Base-by-base conservation (phyloP, 2,329 filamentous ascomycete species). In the Trichoderma hamatum region DNA sequence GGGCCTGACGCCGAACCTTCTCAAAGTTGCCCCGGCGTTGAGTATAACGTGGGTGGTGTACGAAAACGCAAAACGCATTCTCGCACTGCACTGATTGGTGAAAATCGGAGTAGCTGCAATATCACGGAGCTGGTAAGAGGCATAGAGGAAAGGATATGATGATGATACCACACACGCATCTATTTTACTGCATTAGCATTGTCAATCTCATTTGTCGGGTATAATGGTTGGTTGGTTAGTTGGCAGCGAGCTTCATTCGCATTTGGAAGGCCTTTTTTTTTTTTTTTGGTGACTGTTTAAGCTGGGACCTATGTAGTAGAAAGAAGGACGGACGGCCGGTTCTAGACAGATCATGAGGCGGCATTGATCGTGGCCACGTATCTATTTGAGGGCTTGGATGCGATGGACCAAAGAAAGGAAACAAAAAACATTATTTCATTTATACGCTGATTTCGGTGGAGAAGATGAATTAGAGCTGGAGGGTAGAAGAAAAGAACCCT, bases 11-110 rank as follows among this genome's bases (percentile, higher is more conserved):
- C 96, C 96, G 5, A 99, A 98, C 78, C 84, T 99, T 49, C 85
- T 99, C 74, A 99, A 99, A 83, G 96, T 99, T 43, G 94, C 96
- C 11, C 96, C 96, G 2, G 94, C 96, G 34, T 90, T 99, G 66
- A 97, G 94, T 75, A 98, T 99, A 78, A 94, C 93, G 67, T 97
- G 96, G 84, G 89, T 97, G 75, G 92, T 96, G 70, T 97, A 97
- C 77, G 94, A 97, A 82, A 96, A 96, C 77, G 89, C 92, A 67
- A 97, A 97, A 84, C 88, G 85, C 74, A 78, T 92, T 39, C 83
- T 97, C 73, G 79, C 83, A 16, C 76, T 89, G 74, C 83, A 84
- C 72, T 79, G 70, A 73, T 64, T 52, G 30, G 62, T 39, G 13
- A 36, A 58, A 16, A 55, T 30, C n/a, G 36, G 30, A 11, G 30